A percentile compares a stretch with the other conserved stretches of the same genome.
phyloP scores from a whole-genome alignment of 2,329 filamentous ascomycete species.

The Hypoxylon sp. region DNA sequence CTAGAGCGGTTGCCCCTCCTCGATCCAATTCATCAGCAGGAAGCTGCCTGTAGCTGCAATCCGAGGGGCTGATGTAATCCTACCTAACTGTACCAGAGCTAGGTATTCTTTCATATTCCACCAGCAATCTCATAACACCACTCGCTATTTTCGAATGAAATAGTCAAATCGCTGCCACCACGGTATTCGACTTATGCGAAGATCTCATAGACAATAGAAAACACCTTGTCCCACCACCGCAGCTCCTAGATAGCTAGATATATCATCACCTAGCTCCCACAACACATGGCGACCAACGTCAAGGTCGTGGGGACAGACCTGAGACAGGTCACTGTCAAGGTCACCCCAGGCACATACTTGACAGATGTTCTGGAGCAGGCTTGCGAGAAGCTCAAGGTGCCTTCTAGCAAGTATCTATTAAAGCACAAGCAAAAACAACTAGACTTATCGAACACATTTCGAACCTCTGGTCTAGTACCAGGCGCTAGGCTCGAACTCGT shows the following conservation, averaged over 20 bases:
- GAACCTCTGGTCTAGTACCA: constrained; percentile 83
- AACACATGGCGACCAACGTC: constrained; percentile 85
- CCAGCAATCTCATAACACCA: constrained; percentile 8
- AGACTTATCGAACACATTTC: constrained; percentile 87
- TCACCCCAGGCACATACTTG: constrained; percentile 83
- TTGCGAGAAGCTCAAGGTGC: constrained; percentile 83
- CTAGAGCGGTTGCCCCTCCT: constrained; percentile 33
- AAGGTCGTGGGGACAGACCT: constrained; percentile 87
- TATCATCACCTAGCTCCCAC: constrained; percentile 12
- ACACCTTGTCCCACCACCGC: not conserved
- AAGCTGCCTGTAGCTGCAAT: constrained; percentile 34
- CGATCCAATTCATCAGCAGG: constrained; percentile 34
- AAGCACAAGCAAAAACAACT: constrained; percentile 92
- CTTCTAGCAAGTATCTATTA: constrained; percentile 81
- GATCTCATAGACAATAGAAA: constrained; percentile 1
- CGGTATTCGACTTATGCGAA: not conserved
- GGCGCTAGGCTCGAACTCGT: constrained; percentile 96
- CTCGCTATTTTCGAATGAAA: constrained; percentile 6
- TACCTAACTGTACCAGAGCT: constrained; percentile 5
- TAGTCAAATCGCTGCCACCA: not conserved
- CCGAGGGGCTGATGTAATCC: constrained; percentile 39
- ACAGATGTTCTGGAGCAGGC: constrained; percentile 90
- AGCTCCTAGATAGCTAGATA: not conserved
- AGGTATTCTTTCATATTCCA: constrained; percentile 38
- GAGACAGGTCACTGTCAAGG: constrained; percentile 85